phyloP scores from a whole-genome alignment of 1,284 basidiomycete species.

The Albatrellus sp. region DNA sequence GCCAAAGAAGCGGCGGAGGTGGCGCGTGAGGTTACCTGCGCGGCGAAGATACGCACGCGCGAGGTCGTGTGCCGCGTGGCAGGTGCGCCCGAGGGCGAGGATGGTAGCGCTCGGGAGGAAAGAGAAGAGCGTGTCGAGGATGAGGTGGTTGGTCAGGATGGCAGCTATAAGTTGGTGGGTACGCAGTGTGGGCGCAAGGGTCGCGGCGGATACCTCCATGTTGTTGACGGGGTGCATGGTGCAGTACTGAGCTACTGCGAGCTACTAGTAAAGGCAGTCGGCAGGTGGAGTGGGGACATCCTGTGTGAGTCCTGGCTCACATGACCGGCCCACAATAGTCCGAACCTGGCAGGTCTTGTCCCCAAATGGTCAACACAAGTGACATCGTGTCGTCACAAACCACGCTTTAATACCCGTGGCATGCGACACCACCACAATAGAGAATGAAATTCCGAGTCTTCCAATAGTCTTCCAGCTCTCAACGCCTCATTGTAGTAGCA shows the following conservation, averaged over 20 bases:
- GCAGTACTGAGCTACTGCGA: neutral
- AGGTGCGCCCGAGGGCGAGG: conserved; percentile 13
- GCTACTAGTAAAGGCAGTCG: neutral
- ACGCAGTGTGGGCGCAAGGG: too few relatives aligned
- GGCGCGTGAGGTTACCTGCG: conserved; percentile 13
- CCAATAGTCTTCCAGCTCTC: too few relatives aligned
- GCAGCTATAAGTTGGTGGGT: neutral
- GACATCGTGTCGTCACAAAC: too few relatives aligned
- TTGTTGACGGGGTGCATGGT: neutral
- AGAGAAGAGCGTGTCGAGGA: conserved; percentile 16
- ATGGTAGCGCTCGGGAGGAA: conserved; percentile 12
- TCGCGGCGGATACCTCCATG: neutral
- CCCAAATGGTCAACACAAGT: too few relatives aligned
- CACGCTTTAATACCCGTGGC: too few relatives aligned
- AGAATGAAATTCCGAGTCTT: too few relatives aligned
- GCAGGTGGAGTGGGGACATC: neutral
- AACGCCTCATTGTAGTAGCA: too few relatives aligned
- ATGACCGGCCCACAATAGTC: too few relatives aligned
- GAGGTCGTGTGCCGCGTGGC: conserved; percentile 10
- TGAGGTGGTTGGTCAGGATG: neutral
- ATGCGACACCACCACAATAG: too few relatives aligned
- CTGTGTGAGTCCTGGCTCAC: too few relatives aligned
- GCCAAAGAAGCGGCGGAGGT: conserved; percentile 17
- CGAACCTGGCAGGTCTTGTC: too few relatives aligned
- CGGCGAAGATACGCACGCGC: conserved; percentile 12